A percentile compares a stretch with the other conserved stretches of the same genome.
phyloP scores from a whole-genome alignment of 257 asterid genomes.

The Lycium barbarum region DNA sequence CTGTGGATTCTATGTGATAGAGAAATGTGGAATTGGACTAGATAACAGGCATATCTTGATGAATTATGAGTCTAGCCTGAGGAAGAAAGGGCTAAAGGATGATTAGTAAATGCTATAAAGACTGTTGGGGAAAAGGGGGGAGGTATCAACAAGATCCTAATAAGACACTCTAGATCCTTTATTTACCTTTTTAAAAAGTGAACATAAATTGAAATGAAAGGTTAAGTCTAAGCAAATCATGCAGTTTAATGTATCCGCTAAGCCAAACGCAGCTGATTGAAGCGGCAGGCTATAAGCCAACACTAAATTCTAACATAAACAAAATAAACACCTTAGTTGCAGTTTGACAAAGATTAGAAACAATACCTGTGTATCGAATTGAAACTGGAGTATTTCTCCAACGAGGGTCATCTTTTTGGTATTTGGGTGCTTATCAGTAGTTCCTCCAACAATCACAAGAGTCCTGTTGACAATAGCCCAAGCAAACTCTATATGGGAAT shows the following conservation, averaged over 20 bases:
- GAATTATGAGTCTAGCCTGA: background rate
- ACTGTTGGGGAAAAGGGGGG: background rate
- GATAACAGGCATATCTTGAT: constrained; percentile 19
- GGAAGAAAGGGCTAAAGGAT: constrained; percentile 23
- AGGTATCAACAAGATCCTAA: constrained; percentile 6
- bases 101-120: background rate
- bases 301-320: constrained; percentile 27
- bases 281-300: background rate
- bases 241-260: background rate
- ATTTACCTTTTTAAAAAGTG: background rate
- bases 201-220: background rate
- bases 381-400: constrained; percentile 81
- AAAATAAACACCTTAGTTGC: background rate
- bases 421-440: constrained; percentile 92
- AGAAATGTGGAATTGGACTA: constrained; percentile 16
- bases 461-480: constrained; percentile 81
- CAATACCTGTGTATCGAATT: constrained; percentile 69
- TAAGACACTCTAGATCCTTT: background rate
- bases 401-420: constrained; percentile 86
- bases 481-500: constrained; percentile 95
- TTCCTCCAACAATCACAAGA: constrained; percentile 82
- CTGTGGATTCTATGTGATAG: background rate
- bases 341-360: constrained; percentile 26
- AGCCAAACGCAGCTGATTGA: background rate
- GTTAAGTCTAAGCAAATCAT: background rate